Evolutionary conservation across 371 early-diverging fungal species (phyloP).

Genomic region (Ordospora colligata): DNA sequence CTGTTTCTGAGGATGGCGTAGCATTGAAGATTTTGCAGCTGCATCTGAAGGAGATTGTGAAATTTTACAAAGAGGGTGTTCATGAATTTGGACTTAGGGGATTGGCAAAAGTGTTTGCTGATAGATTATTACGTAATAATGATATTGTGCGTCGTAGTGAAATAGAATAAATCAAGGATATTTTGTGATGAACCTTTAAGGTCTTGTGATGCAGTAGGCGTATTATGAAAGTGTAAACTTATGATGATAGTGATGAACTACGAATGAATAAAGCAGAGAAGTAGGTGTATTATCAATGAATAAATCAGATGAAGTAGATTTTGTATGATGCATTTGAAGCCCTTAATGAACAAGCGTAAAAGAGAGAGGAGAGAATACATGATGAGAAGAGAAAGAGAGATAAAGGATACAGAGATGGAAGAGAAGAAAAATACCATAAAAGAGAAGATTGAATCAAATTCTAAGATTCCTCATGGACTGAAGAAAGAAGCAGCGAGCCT

Average conservation of each 20-base stretch:
- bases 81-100: constrained; percentile 6
- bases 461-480: constrained; percentile 31
- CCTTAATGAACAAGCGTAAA: not conserved
- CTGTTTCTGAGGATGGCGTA: constrained; percentile 30
- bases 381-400: constrained; percentile 21
- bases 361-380: constrained; percentile 30
- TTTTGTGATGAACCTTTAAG: too few species aligned
- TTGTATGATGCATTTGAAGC: too few species aligned
- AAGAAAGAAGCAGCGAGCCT: constrained; percentile 34
- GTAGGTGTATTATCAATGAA: too few species aligned
- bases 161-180: too few species aligned
- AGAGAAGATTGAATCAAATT: constrained; percentile 13
- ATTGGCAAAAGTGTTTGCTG: constrained; percentile 12
- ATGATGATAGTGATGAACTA: too few species aligned
- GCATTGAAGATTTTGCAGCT: constrained; percentile 49
- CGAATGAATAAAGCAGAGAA: too few species aligned
- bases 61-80: constrained; percentile 4
- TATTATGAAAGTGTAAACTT: too few species aligned
- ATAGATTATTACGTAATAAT: not conserved
- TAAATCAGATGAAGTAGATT: too few species aligned
- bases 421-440: constrained; percentile 31
- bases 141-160: not conserved
- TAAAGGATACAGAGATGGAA: constrained; percentile 2
- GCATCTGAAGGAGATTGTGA: constrained; percentile 49
- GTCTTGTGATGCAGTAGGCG: too few species aligned